Evolutionary conservation across 306 rosid genomes (phyloP).

Genomic region (Vigna reflexopilosa): DNA sequence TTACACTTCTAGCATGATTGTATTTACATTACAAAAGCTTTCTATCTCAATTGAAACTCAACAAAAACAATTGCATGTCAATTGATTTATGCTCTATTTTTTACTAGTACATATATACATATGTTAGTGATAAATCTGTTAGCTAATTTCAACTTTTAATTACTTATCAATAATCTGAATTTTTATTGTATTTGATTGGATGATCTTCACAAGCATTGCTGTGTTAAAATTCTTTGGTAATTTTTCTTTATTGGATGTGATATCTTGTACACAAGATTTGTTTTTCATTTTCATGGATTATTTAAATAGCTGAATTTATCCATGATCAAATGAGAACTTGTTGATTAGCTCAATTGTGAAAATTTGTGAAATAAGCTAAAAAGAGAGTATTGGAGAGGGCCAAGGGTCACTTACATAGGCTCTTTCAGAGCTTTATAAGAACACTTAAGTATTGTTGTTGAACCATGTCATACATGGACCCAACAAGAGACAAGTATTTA

Average conservation of each 20-base stretch:
- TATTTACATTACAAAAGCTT: background rate
- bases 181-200: background rate
- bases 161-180: background rate
- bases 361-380: background rate
- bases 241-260: background rate
- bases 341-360: background rate
- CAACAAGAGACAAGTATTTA: background rate
- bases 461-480: background rate
- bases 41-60: background rate
- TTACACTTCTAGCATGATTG: background rate
- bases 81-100: slow-evolving; percentile 18
- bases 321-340: background rate
- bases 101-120: background rate
- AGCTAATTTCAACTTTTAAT: slow-evolving; percentile 8
- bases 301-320: background rate
- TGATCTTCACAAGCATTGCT: background rate
- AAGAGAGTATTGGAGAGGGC: background rate
- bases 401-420: background rate
- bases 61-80: no score
- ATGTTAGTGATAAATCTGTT: background rate
- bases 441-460: background rate
- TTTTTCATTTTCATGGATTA: slow-evolving; percentile 4
- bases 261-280: background rate
- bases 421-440: background rate
- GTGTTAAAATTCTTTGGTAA: background rate